These are phyloP conservation scores for Penicillium fuscoglaucum DNA, from an alignment of 2,329 filamentous ascomycete species.

Conservation along the genomic window DNA sequence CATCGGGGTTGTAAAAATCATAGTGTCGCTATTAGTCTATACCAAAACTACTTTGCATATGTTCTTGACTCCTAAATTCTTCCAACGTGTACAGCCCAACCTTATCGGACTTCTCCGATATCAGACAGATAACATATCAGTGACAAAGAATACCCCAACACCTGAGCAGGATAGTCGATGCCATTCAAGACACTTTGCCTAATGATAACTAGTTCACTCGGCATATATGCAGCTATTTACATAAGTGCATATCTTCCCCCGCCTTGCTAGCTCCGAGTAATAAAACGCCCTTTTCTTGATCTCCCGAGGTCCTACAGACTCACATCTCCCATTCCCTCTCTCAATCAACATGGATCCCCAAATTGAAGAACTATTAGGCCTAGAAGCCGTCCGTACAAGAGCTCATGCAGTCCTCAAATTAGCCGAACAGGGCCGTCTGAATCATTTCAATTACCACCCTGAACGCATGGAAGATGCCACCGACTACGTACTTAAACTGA, in stretches of 20 bases:
- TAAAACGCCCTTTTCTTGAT: neutral
- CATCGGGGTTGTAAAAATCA: conserved; percentile 3
- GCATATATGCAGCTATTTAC: conserved; percentile 3
- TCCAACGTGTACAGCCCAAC: neutral
- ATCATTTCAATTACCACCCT: conserved; percentile 47
- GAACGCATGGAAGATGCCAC: conserved; percentile 42
- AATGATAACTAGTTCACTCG: neutral
- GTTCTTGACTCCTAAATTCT: neutral
- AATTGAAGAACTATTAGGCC: conserved; percentile 31
- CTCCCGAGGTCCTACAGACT: neutral
- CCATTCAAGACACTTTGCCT: neutral
- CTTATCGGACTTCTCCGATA: conserved; percentile 2
- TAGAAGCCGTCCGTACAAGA: conserved; percentile 32
- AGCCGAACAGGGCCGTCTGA: conserved; percentile 43
- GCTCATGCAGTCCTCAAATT: conserved; percentile 33
- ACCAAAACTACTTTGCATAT: conserved; percentile 7
- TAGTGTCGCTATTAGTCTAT: conserved; percentile 14
- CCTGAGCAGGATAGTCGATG: neutral
- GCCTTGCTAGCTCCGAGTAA: neutral
- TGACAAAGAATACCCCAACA: conserved; percentile 5
- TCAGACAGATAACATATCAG: conserved; percentile 5
- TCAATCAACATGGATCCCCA: conserved; percentile 17
- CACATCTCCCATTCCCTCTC: neutral
- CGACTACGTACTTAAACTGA: conserved; percentile 47
- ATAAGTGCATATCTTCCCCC: conserved; percentile 9